A percentile compares a stretch with the other conserved stretches of the same genome.
Evolutionary conservation across 1,284 basidiomycete species (phyloP).

Genomic region (Rhodotorula sp.): DNA sequence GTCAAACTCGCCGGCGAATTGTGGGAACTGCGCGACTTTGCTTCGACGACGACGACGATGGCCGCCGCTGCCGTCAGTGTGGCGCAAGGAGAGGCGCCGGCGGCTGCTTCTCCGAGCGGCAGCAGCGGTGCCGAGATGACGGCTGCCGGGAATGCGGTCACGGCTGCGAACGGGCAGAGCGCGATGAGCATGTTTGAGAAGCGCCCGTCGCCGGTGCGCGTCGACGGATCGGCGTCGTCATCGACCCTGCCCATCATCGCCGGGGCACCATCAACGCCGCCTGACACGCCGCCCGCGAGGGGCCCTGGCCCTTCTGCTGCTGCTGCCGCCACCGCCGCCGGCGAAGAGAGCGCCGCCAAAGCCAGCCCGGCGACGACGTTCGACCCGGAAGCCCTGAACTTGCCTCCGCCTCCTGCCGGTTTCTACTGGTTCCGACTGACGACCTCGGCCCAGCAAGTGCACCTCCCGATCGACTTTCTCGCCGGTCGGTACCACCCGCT

Average conservation of each 20-base stretch:
- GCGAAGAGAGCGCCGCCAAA: background rate
- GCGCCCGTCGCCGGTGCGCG: background rate
- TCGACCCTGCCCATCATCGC: background rate
- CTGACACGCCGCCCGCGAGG: background rate
- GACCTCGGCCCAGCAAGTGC: background rate
- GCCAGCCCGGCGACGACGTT: background rate
- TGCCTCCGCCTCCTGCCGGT: conserved; percentile 28
- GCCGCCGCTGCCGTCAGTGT: background rate
- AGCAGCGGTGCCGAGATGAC: no score
- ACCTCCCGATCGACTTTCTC: conserved; percentile 18
- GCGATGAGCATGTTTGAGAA: conserved; percentile 24
- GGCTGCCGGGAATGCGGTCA: background rate
- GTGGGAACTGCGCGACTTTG: conserved; percentile 20
- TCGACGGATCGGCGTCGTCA: background rate
- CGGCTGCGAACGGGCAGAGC: background rate
- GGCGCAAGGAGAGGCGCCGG: background rate
- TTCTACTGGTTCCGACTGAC: conserved; percentile 22
- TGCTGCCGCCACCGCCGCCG: background rate
- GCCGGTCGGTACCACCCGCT: conserved; percentile 35
- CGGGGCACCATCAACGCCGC: background rate
- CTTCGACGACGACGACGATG: background rate
- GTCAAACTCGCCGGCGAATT: conserved; percentile 21
- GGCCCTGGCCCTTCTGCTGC: background rate
- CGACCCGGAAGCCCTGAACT: background rate
- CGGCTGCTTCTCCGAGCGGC: no score